phyloP scores from a whole-genome alignment of 2,329 filamentous ascomycete species.

The Aspergillus sp. region DNA sequence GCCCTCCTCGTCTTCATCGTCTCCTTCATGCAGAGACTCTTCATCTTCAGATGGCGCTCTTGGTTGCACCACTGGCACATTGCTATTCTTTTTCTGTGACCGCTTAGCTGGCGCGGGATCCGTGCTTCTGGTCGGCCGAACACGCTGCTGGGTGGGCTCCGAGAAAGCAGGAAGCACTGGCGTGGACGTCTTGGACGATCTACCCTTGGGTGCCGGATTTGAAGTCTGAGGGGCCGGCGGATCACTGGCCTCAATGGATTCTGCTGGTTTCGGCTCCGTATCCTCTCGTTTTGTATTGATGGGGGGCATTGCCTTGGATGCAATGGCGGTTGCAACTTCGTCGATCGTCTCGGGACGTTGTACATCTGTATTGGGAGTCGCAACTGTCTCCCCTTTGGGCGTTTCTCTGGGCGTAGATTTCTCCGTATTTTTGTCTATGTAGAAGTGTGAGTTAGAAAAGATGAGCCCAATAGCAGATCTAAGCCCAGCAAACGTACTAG shows the following conservation, averaged over 20 bases:
- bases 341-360: constrained; percentile 25
- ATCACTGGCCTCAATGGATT: constrained; percentile 31
- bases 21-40: constrained; percentile 44
- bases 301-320: constrained; percentile 13
- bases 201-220: constrained; percentile 24
- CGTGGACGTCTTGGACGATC: constrained; percentile 38
- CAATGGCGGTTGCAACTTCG: constrained; percentile 14
- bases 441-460: constrained; percentile 16
- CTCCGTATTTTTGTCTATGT: constrained; percentile 41
- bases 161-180: constrained; percentile 32
- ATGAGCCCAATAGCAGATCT: constrained; percentile 24
- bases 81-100: constrained; percentile 29
- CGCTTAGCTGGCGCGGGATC: constrained; percentile 31
- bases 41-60: constrained; percentile 36
- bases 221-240: constrained; percentile 9
- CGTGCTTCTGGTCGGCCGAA: constrained; percentile 31
- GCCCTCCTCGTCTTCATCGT: constrained; percentile 61
- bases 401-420: constrained; percentile 52
- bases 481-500: constrained; percentile 33
- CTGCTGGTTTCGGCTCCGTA: constrained; percentile 23
- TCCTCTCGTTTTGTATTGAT: constrained; percentile 32
- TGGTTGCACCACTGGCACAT: constrained; percentile 17
- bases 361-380: constrained; percentile 32
- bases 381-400: constrained; percentile 20
- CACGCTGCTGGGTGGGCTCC: constrained; percentile 27